These are phyloP conservation scores for Cryptococcus sp. DNA, from an alignment of 1,284 basidiomycete genomes.

Conservation along the genomic window DNA sequence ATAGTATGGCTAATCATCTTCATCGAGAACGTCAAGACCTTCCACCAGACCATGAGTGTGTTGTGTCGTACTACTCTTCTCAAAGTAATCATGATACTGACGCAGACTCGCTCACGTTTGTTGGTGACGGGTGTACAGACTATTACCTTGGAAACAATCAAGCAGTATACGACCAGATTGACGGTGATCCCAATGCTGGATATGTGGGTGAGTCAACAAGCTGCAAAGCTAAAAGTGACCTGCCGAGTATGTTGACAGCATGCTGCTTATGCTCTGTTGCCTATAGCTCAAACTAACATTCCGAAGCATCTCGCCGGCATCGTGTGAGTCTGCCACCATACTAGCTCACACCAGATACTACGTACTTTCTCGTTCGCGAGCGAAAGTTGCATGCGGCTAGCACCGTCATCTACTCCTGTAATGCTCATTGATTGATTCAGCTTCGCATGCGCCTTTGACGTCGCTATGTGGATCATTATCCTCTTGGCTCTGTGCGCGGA, in stretches of 20 bases:
- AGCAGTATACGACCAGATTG: constrained; percentile 20
- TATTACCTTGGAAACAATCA: constrained; percentile 37
- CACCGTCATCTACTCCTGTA: neutral
- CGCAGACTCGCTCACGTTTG: neutral
- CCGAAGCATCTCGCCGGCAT: constrained; percentile 43
- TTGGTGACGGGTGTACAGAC: constrained; percentile 1
- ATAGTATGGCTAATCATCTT: constrained; percentile 34
- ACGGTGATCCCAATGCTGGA: constrained; percentile 23
- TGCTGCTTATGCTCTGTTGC: neutral
- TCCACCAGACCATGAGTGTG: constrained; percentile 30
- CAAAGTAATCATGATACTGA: neutral
- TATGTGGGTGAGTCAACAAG: constrained; percentile 32
- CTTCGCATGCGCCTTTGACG: constrained; percentile 31
- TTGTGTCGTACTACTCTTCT: neutral
- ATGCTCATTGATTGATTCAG: constrained; percentile 9
- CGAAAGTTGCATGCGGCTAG: neutral
- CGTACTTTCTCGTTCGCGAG: too few species aligned
- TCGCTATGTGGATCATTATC: constrained; percentile 32
- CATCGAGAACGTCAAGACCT: constrained; percentile 32
- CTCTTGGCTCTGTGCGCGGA: constrained; percentile 29
- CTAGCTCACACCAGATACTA: too few species aligned
- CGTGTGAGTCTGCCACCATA: constrained; percentile 23
- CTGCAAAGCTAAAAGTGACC: too few species aligned
- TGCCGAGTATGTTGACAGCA: too few species aligned
- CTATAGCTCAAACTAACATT: constrained; percentile 36